These are phyloP conservation scores for Adansonia gregorii DNA, from an alignment of 441 rosid genomes.

Conservation along the genomic window DNA sequence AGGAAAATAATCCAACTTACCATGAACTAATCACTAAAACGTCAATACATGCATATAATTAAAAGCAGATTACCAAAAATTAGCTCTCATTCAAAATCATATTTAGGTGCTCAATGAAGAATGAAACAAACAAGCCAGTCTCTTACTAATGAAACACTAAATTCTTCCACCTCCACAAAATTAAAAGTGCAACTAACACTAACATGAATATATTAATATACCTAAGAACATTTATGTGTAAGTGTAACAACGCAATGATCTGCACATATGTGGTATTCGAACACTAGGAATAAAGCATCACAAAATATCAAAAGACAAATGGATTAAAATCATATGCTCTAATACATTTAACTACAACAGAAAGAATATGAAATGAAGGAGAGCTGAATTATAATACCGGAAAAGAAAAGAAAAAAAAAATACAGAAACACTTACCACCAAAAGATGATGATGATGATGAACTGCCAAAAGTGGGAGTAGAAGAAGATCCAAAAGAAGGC, in stretches of 20 bases:
- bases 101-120: neutral
- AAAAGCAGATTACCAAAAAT: neutral
- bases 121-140: neutral
- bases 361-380: neutral
- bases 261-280: neutral
- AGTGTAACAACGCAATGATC: neutral
- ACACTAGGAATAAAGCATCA: neutral
- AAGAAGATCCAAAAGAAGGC: slow-evolving; percentile 73
- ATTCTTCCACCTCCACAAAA: slow-evolving; percentile 6
- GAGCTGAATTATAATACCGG: neutral
- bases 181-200: neutral
- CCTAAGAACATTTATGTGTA: neutral
- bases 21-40: slow-evolving; percentile 18
- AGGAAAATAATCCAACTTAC: slow-evolving; percentile 20
- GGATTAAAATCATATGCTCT: neutral
- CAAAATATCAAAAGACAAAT: neutral
- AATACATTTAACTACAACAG: neutral
- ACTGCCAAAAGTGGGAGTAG: slow-evolving; percentile 64
- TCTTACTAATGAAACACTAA: neutral
- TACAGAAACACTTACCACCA: slow-evolving; percentile 57
- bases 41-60: neutral
- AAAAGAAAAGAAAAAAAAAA: neutral
- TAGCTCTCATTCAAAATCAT: neutral
- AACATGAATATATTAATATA: neutral
- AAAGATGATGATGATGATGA: slow-evolving; percentile 64